Evolutionary conservation across 2,329 filamentous ascomycete genomes (phyloP).

Genomic region (Clathrospora elynae): DNA sequence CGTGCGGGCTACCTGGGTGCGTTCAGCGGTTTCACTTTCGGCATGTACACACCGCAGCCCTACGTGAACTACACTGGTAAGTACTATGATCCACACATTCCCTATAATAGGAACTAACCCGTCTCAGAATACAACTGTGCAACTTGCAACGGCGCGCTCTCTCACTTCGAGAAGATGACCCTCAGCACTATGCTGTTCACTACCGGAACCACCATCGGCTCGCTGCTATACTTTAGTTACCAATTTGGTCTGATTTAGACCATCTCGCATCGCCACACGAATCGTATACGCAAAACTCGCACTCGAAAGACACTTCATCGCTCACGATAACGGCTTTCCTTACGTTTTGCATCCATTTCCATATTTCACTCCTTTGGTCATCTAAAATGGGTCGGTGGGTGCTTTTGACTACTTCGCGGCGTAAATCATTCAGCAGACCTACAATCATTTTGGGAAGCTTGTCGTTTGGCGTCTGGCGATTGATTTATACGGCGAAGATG

Average conservation of each 20-base stretch:
- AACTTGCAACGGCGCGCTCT: constrained; percentile 61
- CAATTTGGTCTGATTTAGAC: constrained; percentile 54
- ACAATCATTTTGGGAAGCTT: too few relatives aligned
- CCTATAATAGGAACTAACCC: constrained; percentile 11
- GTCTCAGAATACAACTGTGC: constrained; percentile 59
- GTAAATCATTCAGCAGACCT: background rate
- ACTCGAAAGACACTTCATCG: constrained; percentile 13
- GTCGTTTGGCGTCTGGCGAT: too few relatives aligned
- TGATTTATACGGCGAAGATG: too few relatives aligned
- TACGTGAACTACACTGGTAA: constrained; percentile 58
- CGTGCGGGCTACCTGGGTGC: constrained; percentile 61
- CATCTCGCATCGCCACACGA: too few relatives aligned
- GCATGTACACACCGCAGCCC: constrained; percentile 64
- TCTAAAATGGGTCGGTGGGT: constrained; percentile 1
- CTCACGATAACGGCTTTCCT: too few relatives aligned
- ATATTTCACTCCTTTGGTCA: too few relatives aligned
- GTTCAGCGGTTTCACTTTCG: constrained; percentile 61
- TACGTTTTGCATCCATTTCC: too few relatives aligned
- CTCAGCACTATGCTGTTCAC: constrained; percentile 62
- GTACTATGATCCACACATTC: constrained; percentile 17
- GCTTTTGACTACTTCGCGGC: background rate
- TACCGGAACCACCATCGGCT: constrained; percentile 60
- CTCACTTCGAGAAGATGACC: constrained; percentile 59
- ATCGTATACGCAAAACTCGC: too few relatives aligned
- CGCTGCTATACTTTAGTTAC: constrained; percentile 60